Percentiles rank a stretch among this genome's conserved stretches.
Evolutionary conservation across 495 filamentous ascomycete species (phyloP).

Genomic region (Usnea hakonensis): DNA sequence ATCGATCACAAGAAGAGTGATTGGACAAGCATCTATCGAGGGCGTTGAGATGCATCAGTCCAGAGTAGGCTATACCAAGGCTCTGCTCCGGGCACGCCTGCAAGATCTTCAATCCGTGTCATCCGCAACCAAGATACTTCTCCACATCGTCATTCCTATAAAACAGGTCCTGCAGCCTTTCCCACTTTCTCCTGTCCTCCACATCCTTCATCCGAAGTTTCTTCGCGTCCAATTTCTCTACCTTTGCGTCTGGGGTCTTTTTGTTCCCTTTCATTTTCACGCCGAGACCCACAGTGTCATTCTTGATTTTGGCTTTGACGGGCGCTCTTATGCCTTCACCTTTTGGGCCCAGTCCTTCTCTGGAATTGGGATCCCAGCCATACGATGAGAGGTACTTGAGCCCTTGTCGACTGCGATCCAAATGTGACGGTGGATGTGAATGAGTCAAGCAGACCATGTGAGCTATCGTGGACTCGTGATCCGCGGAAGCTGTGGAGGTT

Average conservation of each 20-base stretch:
- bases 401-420: slow-evolving; percentile 72
- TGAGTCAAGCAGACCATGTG: slow-evolving; percentile 77
- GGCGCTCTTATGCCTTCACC: slow-evolving; percentile 72
- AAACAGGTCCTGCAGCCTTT: slow-evolving; percentile 57
- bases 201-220: slow-evolving; percentile 52
- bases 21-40: not conserved
- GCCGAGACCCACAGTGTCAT: slow-evolving; percentile 68
- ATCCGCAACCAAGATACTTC: slow-evolving; percentile 52
- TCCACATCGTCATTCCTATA: slow-evolving; percentile 63
- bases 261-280: slow-evolving; percentile 23
- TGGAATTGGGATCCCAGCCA: slow-evolving; percentile 82
- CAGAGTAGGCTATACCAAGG: not conserved
- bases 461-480: slow-evolving; percentile 65
- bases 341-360: slow-evolving; percentile 59
- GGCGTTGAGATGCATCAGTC: not conserved
- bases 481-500: slow-evolving; percentile 20
- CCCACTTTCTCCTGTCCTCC: slow-evolving; percentile 54
- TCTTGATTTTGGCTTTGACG: slow-evolving; percentile 63
- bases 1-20: not conserved
- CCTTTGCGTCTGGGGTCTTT: slow-evolving; percentile 33
- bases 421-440: slow-evolving; percentile 74
- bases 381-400: slow-evolving; percentile 65
- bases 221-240: slow-evolving; percentile 59
- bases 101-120: not conserved
- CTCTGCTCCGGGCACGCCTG: not conserved